These are phyloP conservation scores for Amaranthus palmeri DNA, from an alignment of 148 eudicot species.

Conservation along the genomic window DNA sequence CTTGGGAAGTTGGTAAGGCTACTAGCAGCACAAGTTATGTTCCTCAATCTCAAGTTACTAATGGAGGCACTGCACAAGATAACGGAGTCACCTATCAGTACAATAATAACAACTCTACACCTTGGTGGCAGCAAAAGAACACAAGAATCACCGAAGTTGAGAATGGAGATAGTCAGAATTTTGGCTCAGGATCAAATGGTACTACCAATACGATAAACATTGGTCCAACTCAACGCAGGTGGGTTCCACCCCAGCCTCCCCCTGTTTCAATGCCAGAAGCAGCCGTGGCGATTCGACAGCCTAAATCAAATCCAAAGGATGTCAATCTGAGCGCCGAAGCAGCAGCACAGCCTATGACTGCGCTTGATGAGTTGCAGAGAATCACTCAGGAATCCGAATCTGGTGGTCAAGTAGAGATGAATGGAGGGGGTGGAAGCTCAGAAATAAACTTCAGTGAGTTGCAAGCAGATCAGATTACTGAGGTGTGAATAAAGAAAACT, in stretches of 20 bases:
- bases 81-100: slow-evolving; percentile 34
- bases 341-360: slow-evolving; percentile 37
- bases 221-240: slow-evolving; percentile 54
- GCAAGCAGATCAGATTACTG: slow-evolving; percentile 38
- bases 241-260: slow-evolving; percentile 79
- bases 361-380: slow-evolving; percentile 65
- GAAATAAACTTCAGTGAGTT: slow-evolving; percentile 44
- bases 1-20: slow-evolving; percentile 64
- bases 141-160: slow-evolving; percentile 50
- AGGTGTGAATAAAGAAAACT: slow-evolving; percentile 18
- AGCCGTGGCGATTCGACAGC: slow-evolving; percentile 71
- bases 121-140: slow-evolving; percentile 72
- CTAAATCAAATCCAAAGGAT: slow-evolving; percentile 40
- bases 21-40: slow-evolving; percentile 30
- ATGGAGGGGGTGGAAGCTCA: slow-evolving; percentile 34
- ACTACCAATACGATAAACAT: background rate
- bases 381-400: slow-evolving; percentile 59
- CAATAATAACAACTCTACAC: slow-evolving; percentile 39
- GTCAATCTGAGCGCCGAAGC: slow-evolving; percentile 31
- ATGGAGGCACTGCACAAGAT: slow-evolving; percentile 30
- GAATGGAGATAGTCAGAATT: slow-evolving; percentile 27
- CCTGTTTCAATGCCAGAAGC: slow-evolving; percentile 64
- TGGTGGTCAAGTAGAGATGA: slow-evolving; percentile 42
- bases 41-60: slow-evolving; percentile 15
- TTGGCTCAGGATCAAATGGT: slow-evolving; percentile 23